Evolutionary conservation across 495 filamentous ascomycete genomes (phyloP), one percentile per base, ranked within the genome.

Genomic region (Aspergillus diversus): DNA sequence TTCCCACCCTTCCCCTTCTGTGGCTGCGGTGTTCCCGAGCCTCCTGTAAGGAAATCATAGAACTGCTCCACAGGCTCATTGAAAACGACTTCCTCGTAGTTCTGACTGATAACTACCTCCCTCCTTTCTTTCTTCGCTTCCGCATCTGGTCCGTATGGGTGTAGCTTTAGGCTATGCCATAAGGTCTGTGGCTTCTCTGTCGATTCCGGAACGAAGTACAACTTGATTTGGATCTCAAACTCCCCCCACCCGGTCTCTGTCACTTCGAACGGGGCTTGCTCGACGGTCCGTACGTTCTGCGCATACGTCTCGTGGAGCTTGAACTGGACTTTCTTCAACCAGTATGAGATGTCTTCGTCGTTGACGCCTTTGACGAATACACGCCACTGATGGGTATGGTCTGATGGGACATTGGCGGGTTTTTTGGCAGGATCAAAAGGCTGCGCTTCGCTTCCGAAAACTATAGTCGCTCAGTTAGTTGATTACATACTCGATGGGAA

Each of bases 291-390:
- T 3, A 93, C 81, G 63, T 89, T 88, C 71, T 97, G 93, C 39
- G 90, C 85, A 73, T 97, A 97, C 5, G 93, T 95, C 69, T 97
- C 93, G 81, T 97, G 92, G 5, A 99, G 85, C 73, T 97, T 97
- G 83, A 99, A 98, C 73, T 96, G 92, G 5, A 97, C 95, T 70
- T 97, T 95, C 59, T 93, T 92, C 65, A 98, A 84, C 91, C 95
- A 99, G 79, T 95, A 93, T 55, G 91, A 92, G 69, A 97, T 89
- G 78, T 96, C 91, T 66, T 89, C 86, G 72, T 88, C 90, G 72
- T 93, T 88, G 66, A 96, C 78, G 61, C 91, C 91, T 61, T 89
- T 90, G 56, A 99, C 91, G 73, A 91, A 97, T 46, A 99, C 90
- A 65, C 89, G 89, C 94, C 94, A 99, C 69, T 89, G 88, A 77